Base-by-base conservation (phyloP, 2,329 filamentous ascomycete species). In the Cladorrhinum sp. region DNA sequence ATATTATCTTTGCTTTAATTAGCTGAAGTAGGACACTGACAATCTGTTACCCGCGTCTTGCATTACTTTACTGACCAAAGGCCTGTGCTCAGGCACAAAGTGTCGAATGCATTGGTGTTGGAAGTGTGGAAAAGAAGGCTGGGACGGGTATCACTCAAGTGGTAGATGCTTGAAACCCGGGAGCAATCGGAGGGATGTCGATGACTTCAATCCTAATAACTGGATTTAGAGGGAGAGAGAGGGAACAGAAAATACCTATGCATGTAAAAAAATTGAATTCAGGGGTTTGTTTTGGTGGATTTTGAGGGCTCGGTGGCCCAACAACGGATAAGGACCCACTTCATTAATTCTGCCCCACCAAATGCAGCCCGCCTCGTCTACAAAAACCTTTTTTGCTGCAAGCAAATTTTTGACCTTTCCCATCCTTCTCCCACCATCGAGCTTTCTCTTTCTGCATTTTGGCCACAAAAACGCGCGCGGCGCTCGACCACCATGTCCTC, bases 261-360 rank as follows among this genome's bases (percentile, higher is more conserved):
- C n/a, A n/a, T n/a, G n/a, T n/a, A n/a, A n/a, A n/a, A n/a, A n/a
- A n/a, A n/a, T n/a, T n/a, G n/a, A n/a, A n/a, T n/a, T 50, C 49
- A 50, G 49, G 49, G 49, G 49, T 50, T 50, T 50, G 49, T 50
- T 50, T 50, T 6, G 49, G 49, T 24, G 49, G 49, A 18, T 50
- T 50, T 27, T 22, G 20, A 5, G 24, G 22, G 16, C 9, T 25
- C 9, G 22, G 18, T 50, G 49, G 49, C 49, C 49, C 49, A 50
- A 50, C 49, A 50, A 50, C 49, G 49, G 10, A 8, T 2, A 24
- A 18, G 23, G 49, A 50, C 49, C 49, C 24, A 27, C 49, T 50
- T 50, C n/a, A 12, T 3, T 24, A 24, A 50, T 24, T 12, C 20
- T 25, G 20, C 49, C 49, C 49, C 49, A 50, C 49, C 22, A 50